Base-by-base conservation (phyloP, 176 grass and related monocot species). In the Miscanthus lutarioriparius region DNA sequence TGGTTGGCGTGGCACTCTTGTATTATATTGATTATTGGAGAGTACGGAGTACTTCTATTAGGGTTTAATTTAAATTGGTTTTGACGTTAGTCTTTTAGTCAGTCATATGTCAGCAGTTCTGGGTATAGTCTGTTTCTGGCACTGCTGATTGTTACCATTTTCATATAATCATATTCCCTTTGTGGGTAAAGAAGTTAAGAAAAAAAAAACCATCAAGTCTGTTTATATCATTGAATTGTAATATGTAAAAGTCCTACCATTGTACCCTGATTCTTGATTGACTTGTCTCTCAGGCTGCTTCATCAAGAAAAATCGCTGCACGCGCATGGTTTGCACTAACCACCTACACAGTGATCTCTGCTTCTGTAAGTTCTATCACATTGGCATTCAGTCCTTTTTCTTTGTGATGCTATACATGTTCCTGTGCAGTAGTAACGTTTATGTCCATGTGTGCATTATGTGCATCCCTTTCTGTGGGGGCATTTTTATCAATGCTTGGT, bases 281-380 rank as follows among this genome's bases (percentile, higher is more conserved):
- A 74, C 84, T 80, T 86, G 12, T 66, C 43, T 58, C 5, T 67
- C 59, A 81, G 85, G 61, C 35, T 56, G 59, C 25, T 75, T 86
- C 8, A 3, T 67, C 9, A 2, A 43, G 69, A 53, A 51, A 77
- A 80, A 26, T 74, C 4, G 19, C 33, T 66, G 43, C 47, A 41
- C 11, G 4, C 3, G 3, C n/a, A 66, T 64, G 23, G 6, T 80
- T 45, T 74, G 77, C 69, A 74, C 16, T 33, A 65, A 36, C 36
- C 25, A 86, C 15, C 15, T 36, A 53, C 17, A 68, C n/a, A 38
- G 32, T 86, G 66, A 48, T 71, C 2, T 45, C 59, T 79, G 40
- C 76, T 86, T 72, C 44, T 48, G 66, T 72, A 16, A 79, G 84
- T 86, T 43, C 2, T 72, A 61, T 64, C 22, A 38, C 67, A 27